Percentiles rank a stretch among this genome's conserved stretches.
These are phyloP conservation scores for Saccharomyces pastorianus DNA, from an alignment of 1,139 yeast species.

Conservation along the genomic window DNA sequence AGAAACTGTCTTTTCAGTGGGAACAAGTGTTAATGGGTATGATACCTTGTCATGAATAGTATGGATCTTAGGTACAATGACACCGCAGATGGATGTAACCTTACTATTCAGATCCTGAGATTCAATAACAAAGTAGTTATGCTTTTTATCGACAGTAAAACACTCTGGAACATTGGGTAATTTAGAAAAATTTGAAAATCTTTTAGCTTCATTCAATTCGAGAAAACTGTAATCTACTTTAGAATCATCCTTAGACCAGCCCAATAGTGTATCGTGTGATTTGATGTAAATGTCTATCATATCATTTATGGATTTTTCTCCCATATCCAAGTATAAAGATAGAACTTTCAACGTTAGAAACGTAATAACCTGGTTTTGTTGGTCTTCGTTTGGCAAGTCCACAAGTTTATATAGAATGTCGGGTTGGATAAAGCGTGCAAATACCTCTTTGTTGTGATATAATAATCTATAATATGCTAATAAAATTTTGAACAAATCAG, in stretches of 20 bases:
- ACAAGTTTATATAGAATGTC: conserved; percentile 42
- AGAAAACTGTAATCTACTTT: conserved; percentile 50
- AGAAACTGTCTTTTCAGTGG: conserved; percentile 51
- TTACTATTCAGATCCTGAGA: conserved; percentile 36
- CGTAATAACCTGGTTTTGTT: conserved; percentile 35
- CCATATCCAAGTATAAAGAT: conserved; percentile 45
- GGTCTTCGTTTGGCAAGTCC: conserved; percentile 8
- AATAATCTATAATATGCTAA: conserved; percentile 60
- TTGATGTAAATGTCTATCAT: conserved; percentile 39
- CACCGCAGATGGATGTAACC: conserved; percentile 65
- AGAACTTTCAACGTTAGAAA: conserved; percentile 51
- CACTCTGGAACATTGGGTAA: conserved; percentile 27
- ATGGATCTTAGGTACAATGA: conserved; percentile 49
- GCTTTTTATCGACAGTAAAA: conserved; percentile 2
- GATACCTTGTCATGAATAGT: conserved; percentile 4
- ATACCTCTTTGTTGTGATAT: conserved; percentile 45
- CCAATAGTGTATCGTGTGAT: conserved; percentile 14
- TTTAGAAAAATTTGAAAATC: conserved; percentile 46
- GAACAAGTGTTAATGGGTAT: conserved; percentile 42
- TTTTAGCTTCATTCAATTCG: conserved; percentile 60
- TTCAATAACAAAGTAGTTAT: conserved; percentile 14
- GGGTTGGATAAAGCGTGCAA: conserved; percentile 47
- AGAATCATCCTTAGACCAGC: conserved; percentile 42
- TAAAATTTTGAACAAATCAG: conserved; percentile 42
- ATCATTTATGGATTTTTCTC: conserved; percentile 47